phyloP scores from a whole-genome alignment of 768 basidiomycete genomes.

The Boletus fagicola region DNA sequence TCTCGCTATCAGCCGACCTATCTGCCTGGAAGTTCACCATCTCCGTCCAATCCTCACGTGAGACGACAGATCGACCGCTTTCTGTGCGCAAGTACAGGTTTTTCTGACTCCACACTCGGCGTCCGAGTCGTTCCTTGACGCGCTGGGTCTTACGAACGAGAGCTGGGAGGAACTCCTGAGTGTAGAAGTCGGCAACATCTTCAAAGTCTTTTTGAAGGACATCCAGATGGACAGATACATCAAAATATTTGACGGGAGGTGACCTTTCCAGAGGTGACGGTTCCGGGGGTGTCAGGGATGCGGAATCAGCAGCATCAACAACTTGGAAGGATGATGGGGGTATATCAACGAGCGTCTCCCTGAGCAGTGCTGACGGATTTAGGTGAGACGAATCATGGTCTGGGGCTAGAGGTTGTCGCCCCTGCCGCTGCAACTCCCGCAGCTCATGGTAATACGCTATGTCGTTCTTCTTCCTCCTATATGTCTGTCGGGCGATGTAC shows the following conservation, averaged over 20 bases:
- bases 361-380: neutral
- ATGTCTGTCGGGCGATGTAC: conserved; percentile 43
- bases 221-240: conserved; percentile 53
- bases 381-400: conserved; percentile 21
- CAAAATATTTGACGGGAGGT: conserved; percentile 36
- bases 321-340: neutral
- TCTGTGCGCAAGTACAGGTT: conserved; percentile 50
- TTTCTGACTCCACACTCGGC: conserved; percentile 67
- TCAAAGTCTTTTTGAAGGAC: conserved; percentile 55
- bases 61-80: conserved; percentile 34
- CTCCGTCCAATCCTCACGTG: conserved; percentile 46
- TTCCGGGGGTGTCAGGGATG: conserved; percentile 30
- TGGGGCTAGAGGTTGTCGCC: conserved; percentile 23
- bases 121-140: conserved; percentile 72
- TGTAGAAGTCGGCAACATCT: conserved; percentile 47
- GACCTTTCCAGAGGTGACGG: conserved; percentile 1
- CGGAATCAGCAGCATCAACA: conserved; percentile 8
- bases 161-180: conserved; percentile 38
- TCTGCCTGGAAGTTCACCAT: conserved; percentile 46
- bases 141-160: conserved; percentile 55
- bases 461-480: conserved; percentile 50
- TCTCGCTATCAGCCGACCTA: neutral
- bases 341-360: neutral
- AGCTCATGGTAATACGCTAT: conserved; percentile 42
- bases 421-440: conserved; percentile 26